phyloP scores from a whole-genome alignment of 345 rosid genomes.

The Brassica juncea region DNA sequence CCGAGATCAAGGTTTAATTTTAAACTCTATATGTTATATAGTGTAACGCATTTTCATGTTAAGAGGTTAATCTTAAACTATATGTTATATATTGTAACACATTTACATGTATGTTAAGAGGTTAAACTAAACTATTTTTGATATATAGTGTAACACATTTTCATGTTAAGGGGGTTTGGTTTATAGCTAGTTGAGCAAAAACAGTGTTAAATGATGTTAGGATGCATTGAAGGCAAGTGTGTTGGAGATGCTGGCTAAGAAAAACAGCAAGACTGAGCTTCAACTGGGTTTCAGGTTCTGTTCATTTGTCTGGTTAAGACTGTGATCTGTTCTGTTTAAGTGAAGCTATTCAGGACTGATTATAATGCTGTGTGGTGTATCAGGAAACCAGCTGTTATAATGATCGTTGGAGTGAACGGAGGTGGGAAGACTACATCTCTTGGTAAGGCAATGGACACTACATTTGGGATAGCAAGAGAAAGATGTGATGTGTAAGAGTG shows the following conservation, averaged over 20 bases:
- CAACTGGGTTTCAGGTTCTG: conserved; percentile 81
- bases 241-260: conserved; percentile 49
- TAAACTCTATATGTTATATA: background rate
- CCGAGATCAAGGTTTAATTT: conserved; percentile 74
- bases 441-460: conserved; percentile 49
- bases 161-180: background rate
- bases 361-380: conserved; percentile 16
- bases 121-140: no score
- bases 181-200: no score
- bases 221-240: conserved; percentile 68
- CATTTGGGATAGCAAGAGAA: background rate
- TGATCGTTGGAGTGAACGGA: conserved; percentile 91
- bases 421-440: conserved; percentile 99
- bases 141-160: background rate
- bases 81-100: no score
- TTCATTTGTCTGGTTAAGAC: background rate
- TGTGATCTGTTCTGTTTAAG: background rate
- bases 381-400: conserved; percentile 89
- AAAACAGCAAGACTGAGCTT: conserved; percentile 74
- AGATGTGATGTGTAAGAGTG: background rate
- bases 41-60: background rate
- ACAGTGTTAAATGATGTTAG: conserved; percentile 40
- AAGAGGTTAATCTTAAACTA: background rate
- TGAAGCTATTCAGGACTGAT: background rate
- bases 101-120: no score